phyloP scores from a whole-genome alignment of 164 flowering plant genomes.

The Chimonanthus salicifolius region DNA sequence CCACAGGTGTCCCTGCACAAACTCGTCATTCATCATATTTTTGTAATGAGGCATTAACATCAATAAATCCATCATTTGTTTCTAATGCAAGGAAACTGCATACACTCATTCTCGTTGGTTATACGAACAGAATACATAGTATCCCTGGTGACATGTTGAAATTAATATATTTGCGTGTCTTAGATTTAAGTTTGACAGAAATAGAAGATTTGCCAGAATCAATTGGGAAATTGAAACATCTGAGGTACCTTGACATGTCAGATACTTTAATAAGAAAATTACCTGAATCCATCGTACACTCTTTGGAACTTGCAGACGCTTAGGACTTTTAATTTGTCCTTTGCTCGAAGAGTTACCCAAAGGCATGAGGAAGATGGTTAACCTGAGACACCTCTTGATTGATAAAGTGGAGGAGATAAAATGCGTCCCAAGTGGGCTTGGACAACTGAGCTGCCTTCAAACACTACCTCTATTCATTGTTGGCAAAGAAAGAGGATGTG shows the following conservation, averaged over 20 bases:
- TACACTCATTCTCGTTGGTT: background rate
- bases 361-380: background rate
- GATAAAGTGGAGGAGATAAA: background rate
- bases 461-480: slow-evolving; percentile 19
- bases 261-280: background rate
- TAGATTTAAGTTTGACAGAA: background rate
- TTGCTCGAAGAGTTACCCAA: slow-evolving; percentile 14
- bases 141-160: background rate
- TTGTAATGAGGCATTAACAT: background rate
- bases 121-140: background rate
- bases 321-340: slow-evolving; percentile 13
- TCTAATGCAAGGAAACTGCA: background rate
- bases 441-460: slow-evolving; percentile 5
- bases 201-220: background rate
- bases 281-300: slow-evolving; percentile 16
- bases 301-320: slow-evolving; percentile 20
- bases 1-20: background rate
- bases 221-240: slow-evolving; percentile 3
- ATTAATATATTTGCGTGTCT: background rate
- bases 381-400: slow-evolving; percentile 11
- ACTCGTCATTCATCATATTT: background rate
- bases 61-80: background rate
- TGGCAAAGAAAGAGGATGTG: background rate
- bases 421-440: slow-evolving; percentile 7
- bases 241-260: slow-evolving; percentile 5